Percentiles rank a stretch among this genome's conserved stretches.
Evolutionary conservation across 495 filamentous ascomycete species (phyloP).

Genomic region (Podospora australis): DNA sequence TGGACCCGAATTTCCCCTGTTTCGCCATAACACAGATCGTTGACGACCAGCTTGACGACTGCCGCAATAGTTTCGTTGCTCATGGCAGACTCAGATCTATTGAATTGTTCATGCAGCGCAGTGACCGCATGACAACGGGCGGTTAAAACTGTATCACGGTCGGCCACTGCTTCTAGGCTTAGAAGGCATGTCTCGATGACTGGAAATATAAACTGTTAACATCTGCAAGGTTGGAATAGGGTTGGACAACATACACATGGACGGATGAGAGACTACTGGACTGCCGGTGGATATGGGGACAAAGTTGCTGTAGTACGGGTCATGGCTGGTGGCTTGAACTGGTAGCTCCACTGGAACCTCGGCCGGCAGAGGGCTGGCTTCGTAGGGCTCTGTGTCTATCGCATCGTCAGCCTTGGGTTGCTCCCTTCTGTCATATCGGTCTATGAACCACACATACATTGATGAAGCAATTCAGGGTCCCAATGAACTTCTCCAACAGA

Average conservation of each 20-base stretch:
- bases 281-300: not conserved
- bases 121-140: conserved; percentile 3
- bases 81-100: not conserved
- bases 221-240: too few species aligned
- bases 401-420: too few species aligned
- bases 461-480: not conserved
- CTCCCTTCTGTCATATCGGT: too few species aligned
- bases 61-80: conserved; percentile 7
- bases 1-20: conserved; percentile 4
- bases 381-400: not conserved
- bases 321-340: not conserved
- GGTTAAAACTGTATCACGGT: not conserved
- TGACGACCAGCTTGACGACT: conserved; percentile 4
- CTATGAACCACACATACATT: too few species aligned
- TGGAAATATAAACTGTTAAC: too few species aligned
- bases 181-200: conserved; percentile 7
- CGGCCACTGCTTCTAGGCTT: not conserved
- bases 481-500: not conserved
- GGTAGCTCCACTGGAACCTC: not conserved
- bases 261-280: not conserved
- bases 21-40: conserved; percentile 12
- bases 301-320: not conserved
- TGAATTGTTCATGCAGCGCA: not conserved
- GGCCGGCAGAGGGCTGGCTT: not conserved
- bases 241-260: not conserved